Base-by-base conservation (phyloP, 2,329 filamentous ascomycete genomes). In the Ceratocystis smalleyi region DNA sequence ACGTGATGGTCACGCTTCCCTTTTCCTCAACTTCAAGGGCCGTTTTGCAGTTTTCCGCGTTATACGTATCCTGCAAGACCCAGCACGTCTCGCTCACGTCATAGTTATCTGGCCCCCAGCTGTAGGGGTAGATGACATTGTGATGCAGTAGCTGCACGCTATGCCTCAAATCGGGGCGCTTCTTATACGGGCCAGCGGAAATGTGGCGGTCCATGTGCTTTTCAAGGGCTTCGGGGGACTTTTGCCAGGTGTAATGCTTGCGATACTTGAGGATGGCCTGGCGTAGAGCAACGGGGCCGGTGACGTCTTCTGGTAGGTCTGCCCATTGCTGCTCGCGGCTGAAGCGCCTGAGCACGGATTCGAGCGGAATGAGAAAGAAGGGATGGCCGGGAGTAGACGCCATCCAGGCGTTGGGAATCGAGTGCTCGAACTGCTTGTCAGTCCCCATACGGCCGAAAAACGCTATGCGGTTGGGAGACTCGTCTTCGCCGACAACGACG, bases 351-450 rank as follows among this genome's bases (percentile, higher is more conserved):
- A 67, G 24, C 3, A 70, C 59, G 24, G 67, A 66, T 43, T 72
- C 54, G 17, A 72, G 45, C 0, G 72, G 69, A 6, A 69, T 61
- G 6, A 74, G 68, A 66, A 73, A 73, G 65, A 74, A 72, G 1
- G 72, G 70, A 60, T 74, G 72, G 19, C 71, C 70, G 0, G 72
- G 73, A 0, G 72, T 71, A 2, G 73, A 68, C 4, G 71, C 72
- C 73, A 74, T 74, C 72, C 72, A 74, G 2, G 72, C 73, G 59
- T 74, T 74, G 49, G 72, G 73, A 27, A 74, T 73, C n/a, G 70
- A 71, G 61, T 74, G 71, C 27, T 67, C 65, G 43, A 70, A 73
- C 1, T 59, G 60, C 1, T 68, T 64, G 65, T 74, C 69, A 2
- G 64, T 68, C 59, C 72, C 73, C 71, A 74, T 73, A 10, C 71